Conservation (phyloP, 805 yeast species). For the Starmera pachycereana region DNA sequence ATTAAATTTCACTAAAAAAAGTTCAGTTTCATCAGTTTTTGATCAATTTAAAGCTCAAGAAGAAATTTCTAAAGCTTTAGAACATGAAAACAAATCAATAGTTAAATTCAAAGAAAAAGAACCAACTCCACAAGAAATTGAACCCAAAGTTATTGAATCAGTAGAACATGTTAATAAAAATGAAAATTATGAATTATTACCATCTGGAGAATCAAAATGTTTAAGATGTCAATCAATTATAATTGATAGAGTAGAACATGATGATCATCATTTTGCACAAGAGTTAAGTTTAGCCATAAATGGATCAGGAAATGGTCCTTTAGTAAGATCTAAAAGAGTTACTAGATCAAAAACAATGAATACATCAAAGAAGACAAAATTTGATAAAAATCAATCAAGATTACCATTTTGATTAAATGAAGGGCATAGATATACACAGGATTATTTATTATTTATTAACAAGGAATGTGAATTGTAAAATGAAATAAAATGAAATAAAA, state of each 20-base stretch:
- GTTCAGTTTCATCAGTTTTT: conserved; percentile 4
- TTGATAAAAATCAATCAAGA: conserved; percentile 13
- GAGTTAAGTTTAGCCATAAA: conserved; percentile 36
- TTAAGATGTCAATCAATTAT: conserved; percentile 7
- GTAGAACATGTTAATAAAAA: not conserved
- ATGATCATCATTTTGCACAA: conserved; percentile 44
- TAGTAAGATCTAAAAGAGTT: conserved; percentile 6
- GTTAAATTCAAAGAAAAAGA: not conserved
- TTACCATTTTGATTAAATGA: too few species aligned
- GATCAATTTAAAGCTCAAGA: conserved; percentile 1
- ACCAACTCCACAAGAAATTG: not conserved
- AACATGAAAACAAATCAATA: too few species aligned
- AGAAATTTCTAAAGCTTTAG: not conserved
- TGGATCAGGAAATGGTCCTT: conserved; percentile 16
- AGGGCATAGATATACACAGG: too few species aligned
- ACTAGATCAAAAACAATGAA: conserved; percentile 2
- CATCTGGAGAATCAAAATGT: conserved; percentile 2
- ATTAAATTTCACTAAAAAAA: conserved; percentile 12
- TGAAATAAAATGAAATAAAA: too few species aligned
- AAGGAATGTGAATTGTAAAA: too few species aligned
- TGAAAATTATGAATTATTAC: not conserved
- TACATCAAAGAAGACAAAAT: conserved; percentile 4
- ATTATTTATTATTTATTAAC: too few species aligned
- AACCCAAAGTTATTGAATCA: not conserved
- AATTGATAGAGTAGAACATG: conserved; percentile 31